Evolutionary conservation across 2,329 filamentous ascomycete genomes (phyloP), one percentile per base, ranked within the genome.

Genomic region (Epichloe typhina): DNA sequence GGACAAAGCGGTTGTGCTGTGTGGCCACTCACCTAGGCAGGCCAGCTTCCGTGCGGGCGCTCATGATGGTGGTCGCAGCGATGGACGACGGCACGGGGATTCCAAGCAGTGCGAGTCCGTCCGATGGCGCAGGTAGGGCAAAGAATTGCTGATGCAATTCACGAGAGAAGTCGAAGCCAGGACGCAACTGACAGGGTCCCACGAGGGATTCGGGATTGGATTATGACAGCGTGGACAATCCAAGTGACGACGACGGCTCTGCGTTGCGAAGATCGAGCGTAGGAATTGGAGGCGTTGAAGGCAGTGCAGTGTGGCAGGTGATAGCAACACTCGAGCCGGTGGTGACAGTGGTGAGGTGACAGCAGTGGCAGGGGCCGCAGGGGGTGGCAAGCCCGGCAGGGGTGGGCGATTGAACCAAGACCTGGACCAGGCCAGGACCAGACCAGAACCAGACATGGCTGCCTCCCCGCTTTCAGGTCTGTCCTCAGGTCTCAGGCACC

Each of bases 31-130:
- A 69, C 67, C 57, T 63, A 38, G 64, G 60, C 55, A 62, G 59
- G 57, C 65, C 65, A 54, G 67, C 60, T 56, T 69, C 67, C 53
- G 63, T 60, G 58, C 67, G 67, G 61, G 57, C 61, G 56, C 54
- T 58, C 58, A 59, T 61, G 49, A 38, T 52, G 33, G 46, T 47
- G 36, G 44, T 47, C 41, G 50, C 47, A 39, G 23, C 19, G 39
- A 50, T 38, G 47, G 51, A 44, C 21, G 51, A 44, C 31, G 41
- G 43, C 23, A 31, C 46, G 5, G 41, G 31, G 21, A 36, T 31
- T 40, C 39, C 11, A 41, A 39, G 43, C 39, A 43, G 40, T 36
- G 47, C 47, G 37, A 43, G 42, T 23, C 38, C 45, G 47, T 39
- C 39, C 38, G 43, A 43, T 12, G 38, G n/a, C 21, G 44, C 38